These are phyloP conservation scores for Annulohypoxylon stygium DNA, from an alignment of 495 filamentous ascomycete genomes.

Conservation along the genomic window DNA sequence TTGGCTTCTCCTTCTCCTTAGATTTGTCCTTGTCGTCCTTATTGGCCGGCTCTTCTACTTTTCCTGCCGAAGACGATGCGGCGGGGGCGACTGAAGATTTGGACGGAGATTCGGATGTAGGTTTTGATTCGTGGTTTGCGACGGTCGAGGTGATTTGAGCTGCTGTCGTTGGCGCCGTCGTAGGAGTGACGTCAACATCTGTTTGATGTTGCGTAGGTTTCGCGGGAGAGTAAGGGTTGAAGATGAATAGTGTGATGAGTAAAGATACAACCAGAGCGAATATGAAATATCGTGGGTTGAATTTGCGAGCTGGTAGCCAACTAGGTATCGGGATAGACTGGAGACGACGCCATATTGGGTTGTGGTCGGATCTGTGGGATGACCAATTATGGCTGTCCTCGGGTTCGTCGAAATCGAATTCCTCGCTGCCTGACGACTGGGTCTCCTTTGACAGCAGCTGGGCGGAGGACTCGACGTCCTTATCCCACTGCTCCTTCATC, in stretches of 20 bases:
- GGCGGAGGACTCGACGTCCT: constrained; percentile 48
- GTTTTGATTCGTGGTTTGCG: background rate
- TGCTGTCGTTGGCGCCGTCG: constrained; percentile 12
- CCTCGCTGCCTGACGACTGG: constrained; percentile 37
- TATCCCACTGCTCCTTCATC: constrained; percentile 43
- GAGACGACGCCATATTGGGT: constrained; percentile 43
- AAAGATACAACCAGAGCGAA: constrained; percentile 39
- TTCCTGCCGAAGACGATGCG: constrained; percentile 5
- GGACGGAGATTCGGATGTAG: constrained; percentile 4
- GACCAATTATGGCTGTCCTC: constrained; percentile 37
- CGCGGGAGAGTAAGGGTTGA: constrained; percentile 45
- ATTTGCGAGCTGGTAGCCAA: constrained; percentile 46
- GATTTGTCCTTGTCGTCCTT: background rate
- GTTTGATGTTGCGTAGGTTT: constrained; percentile 39
- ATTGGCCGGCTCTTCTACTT: constrained; percentile 5
- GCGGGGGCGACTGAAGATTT: background rate
- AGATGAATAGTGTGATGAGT: constrained; percentile 41
- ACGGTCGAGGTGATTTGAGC: background rate
- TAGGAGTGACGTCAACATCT: constrained; percentile 31
- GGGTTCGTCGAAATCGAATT: constrained; percentile 45
- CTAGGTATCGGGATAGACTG: constrained; percentile 39
- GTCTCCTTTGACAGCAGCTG: constrained; percentile 41
- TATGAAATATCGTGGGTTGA: constrained; percentile 43
- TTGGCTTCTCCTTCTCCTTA: background rate
- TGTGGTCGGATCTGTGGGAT: constrained; percentile 13